Evolutionary conservation across 192 early-diverging fungal genomes (phyloP).

Genomic region (Linnemannia elongata): DNA sequence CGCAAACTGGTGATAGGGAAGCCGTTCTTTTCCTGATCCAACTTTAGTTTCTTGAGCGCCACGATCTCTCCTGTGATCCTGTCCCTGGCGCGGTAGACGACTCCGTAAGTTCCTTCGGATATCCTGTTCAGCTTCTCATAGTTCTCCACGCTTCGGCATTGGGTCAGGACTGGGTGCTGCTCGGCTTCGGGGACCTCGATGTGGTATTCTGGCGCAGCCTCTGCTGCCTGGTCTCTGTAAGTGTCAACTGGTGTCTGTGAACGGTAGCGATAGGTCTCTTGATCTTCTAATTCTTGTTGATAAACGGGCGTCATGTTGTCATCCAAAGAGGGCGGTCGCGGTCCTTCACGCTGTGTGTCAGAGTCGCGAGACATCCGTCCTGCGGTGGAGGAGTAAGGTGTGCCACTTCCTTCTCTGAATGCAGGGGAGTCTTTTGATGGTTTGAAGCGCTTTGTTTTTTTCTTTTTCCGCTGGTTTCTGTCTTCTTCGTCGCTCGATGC

Average conservation of each 20-base stretch:
- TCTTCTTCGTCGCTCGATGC: conserved; percentile 52
- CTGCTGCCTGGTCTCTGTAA: not conserved
- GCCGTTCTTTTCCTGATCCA: conserved; percentile 75
- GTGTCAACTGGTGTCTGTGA: not conserved
- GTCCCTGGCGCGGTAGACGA: conserved; percentile 94
- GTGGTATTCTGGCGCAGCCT: conserved; percentile 27
- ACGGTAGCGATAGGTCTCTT: not conserved
- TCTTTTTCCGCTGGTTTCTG: conserved; percentile 15
- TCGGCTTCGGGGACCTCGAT: conserved; percentile 42
- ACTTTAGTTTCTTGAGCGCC: conserved; percentile 69
- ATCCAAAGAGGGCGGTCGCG: not conserved
- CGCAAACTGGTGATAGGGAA: conserved; percentile 85
- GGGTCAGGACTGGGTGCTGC: conserved; percentile 62
- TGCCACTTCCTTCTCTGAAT: conserved; percentile 41
- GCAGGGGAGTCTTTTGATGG: conserved; percentile 37
- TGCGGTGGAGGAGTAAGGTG: conserved; percentile 16
- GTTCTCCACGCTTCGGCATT: conserved; percentile 82
- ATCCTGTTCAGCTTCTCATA: conserved; percentile 97
- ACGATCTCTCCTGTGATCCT: conserved; percentile 79
- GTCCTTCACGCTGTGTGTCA: conserved; percentile 9
- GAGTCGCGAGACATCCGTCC: conserved; percentile 9
- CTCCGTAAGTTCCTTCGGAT: conserved; percentile 96
- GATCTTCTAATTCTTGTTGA: not conserved
- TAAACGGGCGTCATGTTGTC: not conserved
- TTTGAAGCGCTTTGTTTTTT: conserved; percentile 43